A percentile compares a stretch with the other conserved stretches of the same genome.
Conservation (phyloP, 164 flowering plant genomes). For the Paratinospora sagittata region DNA sequence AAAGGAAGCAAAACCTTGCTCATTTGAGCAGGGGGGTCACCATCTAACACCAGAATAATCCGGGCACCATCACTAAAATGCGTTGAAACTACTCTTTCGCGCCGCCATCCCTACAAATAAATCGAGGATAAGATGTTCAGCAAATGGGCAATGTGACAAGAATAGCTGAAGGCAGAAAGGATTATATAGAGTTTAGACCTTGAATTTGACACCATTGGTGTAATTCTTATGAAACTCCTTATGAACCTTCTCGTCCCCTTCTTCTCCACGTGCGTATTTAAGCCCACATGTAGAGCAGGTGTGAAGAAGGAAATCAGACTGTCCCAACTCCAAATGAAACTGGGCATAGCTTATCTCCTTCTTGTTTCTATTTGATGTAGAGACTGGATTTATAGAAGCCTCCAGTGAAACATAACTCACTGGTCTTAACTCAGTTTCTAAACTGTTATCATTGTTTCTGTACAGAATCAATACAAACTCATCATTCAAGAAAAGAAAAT, state of each 20-base stretch:
- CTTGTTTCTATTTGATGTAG: slow-evolving; percentile 26
- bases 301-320: slow-evolving; percentile 75
- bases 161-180: not conserved
- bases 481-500: not conserved
- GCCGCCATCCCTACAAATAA: slow-evolving; percentile 61
- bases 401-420: slow-evolving; percentile 13
- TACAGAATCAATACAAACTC: not conserved
- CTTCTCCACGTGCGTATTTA: slow-evolving; percentile 64
- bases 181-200: slow-evolving; percentile 31
- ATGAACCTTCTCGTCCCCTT: slow-evolving; percentile 67
- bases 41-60: slow-evolving; percentile 51
- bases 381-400: slow-evolving; percentile 14
- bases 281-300: slow-evolving; percentile 59
- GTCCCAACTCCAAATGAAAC: slow-evolving; percentile 77
- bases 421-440: not conserved
- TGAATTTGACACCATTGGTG: slow-evolving; percentile 66
- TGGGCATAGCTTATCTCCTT: slow-evolving; percentile 89
- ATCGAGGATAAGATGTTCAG: not conserved
- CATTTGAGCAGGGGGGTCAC: slow-evolving; percentile 55
- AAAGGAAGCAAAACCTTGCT: slow-evolving; percentile 48
- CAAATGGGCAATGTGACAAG: not conserved
- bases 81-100: slow-evolving; percentile 47
- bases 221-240: slow-evolving; percentile 59
- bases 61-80: slow-evolving; percentile 35
- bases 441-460: slow-evolving; percentile 14